Evolutionary conservation across 2,329 filamentous ascomycete species (phyloP).

Genomic region (Dactylonectria macrodidyma): DNA sequence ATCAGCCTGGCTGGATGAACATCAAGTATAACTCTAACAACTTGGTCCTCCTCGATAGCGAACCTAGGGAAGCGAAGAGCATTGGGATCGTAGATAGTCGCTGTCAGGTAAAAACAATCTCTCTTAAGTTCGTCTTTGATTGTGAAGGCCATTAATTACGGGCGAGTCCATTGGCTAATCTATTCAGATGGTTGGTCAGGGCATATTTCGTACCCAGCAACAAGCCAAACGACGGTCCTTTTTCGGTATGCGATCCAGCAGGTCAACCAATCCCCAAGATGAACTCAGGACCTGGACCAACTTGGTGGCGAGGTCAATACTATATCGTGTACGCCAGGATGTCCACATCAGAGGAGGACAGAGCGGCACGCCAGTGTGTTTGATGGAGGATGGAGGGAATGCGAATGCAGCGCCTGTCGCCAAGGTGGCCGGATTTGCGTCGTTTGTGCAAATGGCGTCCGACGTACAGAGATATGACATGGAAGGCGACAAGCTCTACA

Average conservation of each 20-base stretch:
- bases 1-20: neutral
- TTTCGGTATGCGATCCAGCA: neutral
- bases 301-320: neutral
- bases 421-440: conserved; percentile 5
- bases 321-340: neutral
- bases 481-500: conserved; percentile 7
- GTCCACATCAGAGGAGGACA: neutral
- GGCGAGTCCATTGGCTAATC: neutral
- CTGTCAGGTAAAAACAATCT: conserved; percentile 1
- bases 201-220: neutral
- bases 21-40: conserved; percentile 10
- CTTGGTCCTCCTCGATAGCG: neutral
- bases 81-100: conserved; percentile 9
- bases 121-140: neutral
- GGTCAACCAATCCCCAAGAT: neutral
- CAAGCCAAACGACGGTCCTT: neutral
- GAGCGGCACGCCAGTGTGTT: conserved; percentile 7
- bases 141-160: neutral
- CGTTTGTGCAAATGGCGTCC: conserved; percentile 6
- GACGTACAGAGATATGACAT: conserved; percentile 8
- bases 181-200: neutral
- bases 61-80: neutral
- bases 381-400: neutral
- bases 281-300: conserved; percentile 2
- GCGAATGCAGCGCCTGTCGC: neutral